These are phyloP conservation scores for Corynespora cassiicola DNA, from an alignment of 2,329 filamentous ascomycete genomes.

Conservation along the genomic window DNA sequence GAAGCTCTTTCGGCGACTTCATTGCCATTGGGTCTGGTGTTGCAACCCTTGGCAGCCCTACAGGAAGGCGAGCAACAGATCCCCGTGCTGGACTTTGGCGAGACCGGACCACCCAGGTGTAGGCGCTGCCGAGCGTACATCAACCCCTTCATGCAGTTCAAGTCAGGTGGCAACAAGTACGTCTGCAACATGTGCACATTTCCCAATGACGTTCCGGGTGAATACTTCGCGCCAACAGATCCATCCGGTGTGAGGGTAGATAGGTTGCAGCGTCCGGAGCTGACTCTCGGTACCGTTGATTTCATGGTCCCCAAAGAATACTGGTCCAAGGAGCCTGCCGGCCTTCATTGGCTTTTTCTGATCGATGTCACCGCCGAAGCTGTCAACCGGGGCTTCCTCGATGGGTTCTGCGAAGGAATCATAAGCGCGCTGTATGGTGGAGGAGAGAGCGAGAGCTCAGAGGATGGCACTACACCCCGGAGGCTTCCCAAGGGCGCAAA, in stretches of 20 bases:
- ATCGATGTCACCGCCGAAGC: conserved; percentile 94
- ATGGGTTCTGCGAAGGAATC: conserved; percentile 90
- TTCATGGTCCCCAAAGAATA: conserved; percentile 98
- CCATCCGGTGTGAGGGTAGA: conserved; percentile 87
- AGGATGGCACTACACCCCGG: conserved; percentile 59
- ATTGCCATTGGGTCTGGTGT: conserved; percentile 82
- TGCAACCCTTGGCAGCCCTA: conserved; percentile 85
- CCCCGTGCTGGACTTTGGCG: conserved; percentile 94
- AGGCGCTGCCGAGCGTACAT: conserved; percentile 94
- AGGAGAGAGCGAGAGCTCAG: conserved; percentile 54
- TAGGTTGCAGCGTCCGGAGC: conserved; percentile 84
- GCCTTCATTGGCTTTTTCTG: conserved; percentile 85
- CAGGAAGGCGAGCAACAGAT: conserved; percentile 86
- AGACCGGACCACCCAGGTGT: conserved; percentile 87
- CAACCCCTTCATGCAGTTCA: conserved; percentile 99
- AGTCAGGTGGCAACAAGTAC: conserved; percentile 91
- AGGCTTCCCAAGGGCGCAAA: conserved; percentile 79
- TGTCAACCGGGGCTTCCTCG: conserved; percentile 86
- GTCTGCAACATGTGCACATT: conserved; percentile 98
- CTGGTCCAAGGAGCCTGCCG: conserved; percentile 93
- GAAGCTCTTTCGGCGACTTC: conserved; percentile 83
- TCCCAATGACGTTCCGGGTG: conserved; percentile 88
- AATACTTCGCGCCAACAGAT: conserved; percentile 93
- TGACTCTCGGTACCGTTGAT: conserved; percentile 91
- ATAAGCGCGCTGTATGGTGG: conserved; percentile 81